These are phyloP conservation scores for Trebouxia sp. DNA, from an alignment of 139 green algal genomes.

Conservation along the genomic window DNA sequence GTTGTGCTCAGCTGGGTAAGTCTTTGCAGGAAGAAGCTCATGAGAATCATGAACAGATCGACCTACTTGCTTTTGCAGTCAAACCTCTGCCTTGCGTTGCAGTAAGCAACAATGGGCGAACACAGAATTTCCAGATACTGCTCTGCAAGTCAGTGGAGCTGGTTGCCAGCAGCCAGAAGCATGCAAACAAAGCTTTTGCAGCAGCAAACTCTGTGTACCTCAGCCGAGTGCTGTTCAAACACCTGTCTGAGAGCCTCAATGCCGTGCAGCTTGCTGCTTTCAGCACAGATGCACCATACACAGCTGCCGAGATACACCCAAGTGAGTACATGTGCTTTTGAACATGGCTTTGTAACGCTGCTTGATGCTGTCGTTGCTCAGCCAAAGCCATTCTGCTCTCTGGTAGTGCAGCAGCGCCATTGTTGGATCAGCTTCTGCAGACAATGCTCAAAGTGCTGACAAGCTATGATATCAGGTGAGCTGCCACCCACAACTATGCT, in stretches of 20 bases:
- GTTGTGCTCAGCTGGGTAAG: slow-evolving; percentile 51
- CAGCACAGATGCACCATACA: slow-evolving; percentile 30
- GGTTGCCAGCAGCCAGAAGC: slow-evolving; percentile 38
- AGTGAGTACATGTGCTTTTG: not conserved
- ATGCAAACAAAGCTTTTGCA: slow-evolving; percentile 27
- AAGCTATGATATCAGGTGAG: not conserved
- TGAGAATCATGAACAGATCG: not conserved
- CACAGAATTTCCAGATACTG: slow-evolving; percentile 75
- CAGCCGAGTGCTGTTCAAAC: slow-evolving; percentile 60
- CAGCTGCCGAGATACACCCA: slow-evolving; percentile 11
- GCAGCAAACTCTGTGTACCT: slow-evolving; percentile 73
- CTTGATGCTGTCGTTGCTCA: not conserved
- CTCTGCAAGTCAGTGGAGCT: slow-evolving; percentile 59
- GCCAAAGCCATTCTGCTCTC: not conserved
- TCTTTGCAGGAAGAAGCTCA: not conserved
- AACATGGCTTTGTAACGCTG: not conserved
- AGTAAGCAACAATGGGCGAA: slow-evolving; percentile 75
- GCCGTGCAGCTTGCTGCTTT: slow-evolving; percentile 53
- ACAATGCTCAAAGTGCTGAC: slow-evolving; percentile 1
- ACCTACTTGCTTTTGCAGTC: not conserved
- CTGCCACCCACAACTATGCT: too few relatives aligned
- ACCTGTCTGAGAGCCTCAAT: slow-evolving; percentile 59
- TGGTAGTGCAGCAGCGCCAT: not conserved
- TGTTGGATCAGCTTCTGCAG: not conserved
- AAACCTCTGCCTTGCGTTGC: not conserved